Conservation (phyloP, 495 filamentous ascomycete species). For the Annulohypoxylon nitens region DNA sequence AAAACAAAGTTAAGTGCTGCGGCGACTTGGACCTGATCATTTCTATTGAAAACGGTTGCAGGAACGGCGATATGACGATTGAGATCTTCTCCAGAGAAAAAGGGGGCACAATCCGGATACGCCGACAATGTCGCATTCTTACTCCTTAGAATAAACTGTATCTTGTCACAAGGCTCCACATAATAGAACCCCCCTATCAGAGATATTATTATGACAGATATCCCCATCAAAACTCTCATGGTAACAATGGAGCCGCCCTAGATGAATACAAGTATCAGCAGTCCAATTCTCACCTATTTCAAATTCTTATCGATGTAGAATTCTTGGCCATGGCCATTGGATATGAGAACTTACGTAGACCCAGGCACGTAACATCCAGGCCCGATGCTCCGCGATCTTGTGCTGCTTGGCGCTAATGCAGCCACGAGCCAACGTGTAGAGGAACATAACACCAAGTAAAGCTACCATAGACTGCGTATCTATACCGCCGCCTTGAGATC, state of each 20-base stretch:
- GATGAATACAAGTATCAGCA: constrained; percentile 12
- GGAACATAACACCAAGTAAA: constrained; percentile 54
- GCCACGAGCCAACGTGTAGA: constrained; percentile 53
- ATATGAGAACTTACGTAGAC: constrained; percentile 52
- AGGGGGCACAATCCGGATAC: constrained; percentile 58
- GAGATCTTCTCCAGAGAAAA: constrained; percentile 44
- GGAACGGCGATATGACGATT: constrained; percentile 49
- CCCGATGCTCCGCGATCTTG: constrained; percentile 69
- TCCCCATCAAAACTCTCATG: constrained; percentile 57
- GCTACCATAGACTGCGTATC: constrained; percentile 56
- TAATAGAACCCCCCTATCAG: constrained; percentile 51
- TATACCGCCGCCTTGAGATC: constrained; percentile 60
- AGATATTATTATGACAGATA: constrained; percentile 53
- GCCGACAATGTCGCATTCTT: constrained; percentile 37
- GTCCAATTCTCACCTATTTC: neutral
- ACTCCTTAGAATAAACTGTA: constrained; percentile 51
- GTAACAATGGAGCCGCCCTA: constrained; percentile 64
- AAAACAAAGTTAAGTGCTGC: constrained; percentile 58
- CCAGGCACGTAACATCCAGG: constrained; percentile 68
- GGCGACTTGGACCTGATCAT: constrained; percentile 51
- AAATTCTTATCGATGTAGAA: neutral
- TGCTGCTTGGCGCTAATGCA: constrained; percentile 64
- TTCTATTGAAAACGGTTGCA: constrained; percentile 46
- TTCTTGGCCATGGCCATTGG: neutral
- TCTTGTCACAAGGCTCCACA: constrained; percentile 58